Base-by-base conservation (phyloP, 2,329 filamentous ascomycete species). In the Cordyceps farinosa region DNA sequence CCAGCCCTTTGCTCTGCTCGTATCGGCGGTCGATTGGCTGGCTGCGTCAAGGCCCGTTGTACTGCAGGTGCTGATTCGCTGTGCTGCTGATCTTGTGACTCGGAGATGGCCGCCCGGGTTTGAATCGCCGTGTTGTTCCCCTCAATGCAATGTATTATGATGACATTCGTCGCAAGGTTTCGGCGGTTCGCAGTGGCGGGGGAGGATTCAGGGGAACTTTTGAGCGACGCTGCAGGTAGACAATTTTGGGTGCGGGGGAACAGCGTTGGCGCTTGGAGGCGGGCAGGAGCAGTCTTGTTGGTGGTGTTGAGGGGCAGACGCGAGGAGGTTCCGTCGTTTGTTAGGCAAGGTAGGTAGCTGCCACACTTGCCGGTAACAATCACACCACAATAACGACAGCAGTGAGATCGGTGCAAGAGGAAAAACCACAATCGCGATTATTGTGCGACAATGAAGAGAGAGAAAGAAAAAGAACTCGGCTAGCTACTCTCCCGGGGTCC, bases 11-110 rank as follows among this genome's bases (percentile, higher is more conserved):
- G 36, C 36, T 53, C 3, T 38, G 34, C 50, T 62, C 44, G 52
- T 56, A 62, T 62, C 52, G 27, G n/a, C 10, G 44, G 32, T 56
- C 52, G 34, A 62, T 62, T 50, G 60, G 52, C 44, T 56, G 52
- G 22, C 52, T 50, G 52, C 52, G 44, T 62, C 52, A 50, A 34
- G 51, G 60, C 51, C 60, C 60, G 60, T 38, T 40, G 52, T 34
- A 27, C 38, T 63, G 55, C 55, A 60, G 55, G 27, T 34, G 55
- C 62, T 63, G 54, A 63, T 63, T 63, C 62, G 62, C 40, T 40
- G 55, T 50, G 42, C 30, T 6, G 62, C 38, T 57, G 62, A 53
- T 59, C 55, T 48, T 63, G 55, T 63, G 62, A 59, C 62, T 63
- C 55, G 62, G 62, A 55, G 56, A 48, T 59, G 62, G 55, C 55